These are phyloP conservation scores for Leccinum aurantiacum DNA, from an alignment of 768 basidiomycete genomes.

Conservation along the genomic window DNA sequence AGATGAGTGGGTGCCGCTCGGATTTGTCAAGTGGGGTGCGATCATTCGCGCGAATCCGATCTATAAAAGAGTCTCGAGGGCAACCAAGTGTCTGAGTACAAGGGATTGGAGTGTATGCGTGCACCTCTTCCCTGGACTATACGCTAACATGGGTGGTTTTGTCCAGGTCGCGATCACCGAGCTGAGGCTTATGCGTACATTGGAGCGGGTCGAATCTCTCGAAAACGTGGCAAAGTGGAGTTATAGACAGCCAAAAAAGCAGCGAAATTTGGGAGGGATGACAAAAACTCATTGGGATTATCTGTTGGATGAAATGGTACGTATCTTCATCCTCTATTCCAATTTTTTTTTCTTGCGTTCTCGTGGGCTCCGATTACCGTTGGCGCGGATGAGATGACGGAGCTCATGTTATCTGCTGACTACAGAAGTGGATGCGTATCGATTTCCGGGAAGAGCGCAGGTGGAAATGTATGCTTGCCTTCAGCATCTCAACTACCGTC, in stretches of 20 bases:
- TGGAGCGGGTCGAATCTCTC: constrained; percentile 82
- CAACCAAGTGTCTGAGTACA: constrained; percentile 76
- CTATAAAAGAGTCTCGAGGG: constrained; percentile 63
- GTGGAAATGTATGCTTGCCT: constrained; percentile 89
- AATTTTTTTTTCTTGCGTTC: not conserved
- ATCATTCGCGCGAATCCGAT: constrained; percentile 76
- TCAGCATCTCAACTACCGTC: constrained; percentile 76
- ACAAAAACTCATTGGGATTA: constrained; percentile 94
- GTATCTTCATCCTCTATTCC: constrained; percentile 23
- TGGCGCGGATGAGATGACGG: not conserved
- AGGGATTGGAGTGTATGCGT: constrained; percentile 79
- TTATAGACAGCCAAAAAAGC: constrained; percentile 94
- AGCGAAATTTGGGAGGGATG: constrained; percentile 71
- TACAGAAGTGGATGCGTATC: constrained; percentile 92
- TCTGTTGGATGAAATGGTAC: constrained; percentile 93
- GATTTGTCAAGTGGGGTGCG: constrained; percentile 71
- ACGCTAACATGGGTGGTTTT: not conserved
- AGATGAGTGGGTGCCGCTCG: constrained; percentile 66
- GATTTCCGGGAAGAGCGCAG: constrained; percentile 93
- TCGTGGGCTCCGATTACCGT: not conserved
- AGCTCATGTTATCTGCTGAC: constrained; percentile 14
- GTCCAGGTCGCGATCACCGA: constrained; percentile 76
- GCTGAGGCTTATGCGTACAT: constrained; percentile 69
- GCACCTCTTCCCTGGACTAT: not conserved
- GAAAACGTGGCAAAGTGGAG: constrained; percentile 85